phyloP scores from a whole-genome alignment of 2,329 filamentous ascomycete species.

The Fusarium camptoceras region DNA sequence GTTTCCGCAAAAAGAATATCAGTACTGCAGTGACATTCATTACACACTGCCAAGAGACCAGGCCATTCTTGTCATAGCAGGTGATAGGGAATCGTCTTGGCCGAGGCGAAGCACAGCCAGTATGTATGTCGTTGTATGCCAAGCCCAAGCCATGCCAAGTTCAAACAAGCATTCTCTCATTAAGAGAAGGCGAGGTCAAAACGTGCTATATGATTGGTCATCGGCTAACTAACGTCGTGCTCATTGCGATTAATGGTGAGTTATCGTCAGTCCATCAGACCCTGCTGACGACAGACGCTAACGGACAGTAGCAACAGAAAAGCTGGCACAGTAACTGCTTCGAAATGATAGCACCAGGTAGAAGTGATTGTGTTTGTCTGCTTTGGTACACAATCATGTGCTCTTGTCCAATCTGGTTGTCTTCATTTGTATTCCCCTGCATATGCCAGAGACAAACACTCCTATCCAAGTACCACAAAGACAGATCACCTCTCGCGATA shows the following conservation, averaged over 20 bases:
- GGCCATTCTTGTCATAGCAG: conserved; percentile 29
- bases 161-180: conserved; percentile 35
- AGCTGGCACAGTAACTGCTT: conserved; percentile 21
- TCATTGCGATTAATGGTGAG: conserved; percentile 12
- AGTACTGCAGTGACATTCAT: conserved; percentile 21
- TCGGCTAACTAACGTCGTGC: conserved; percentile 11
- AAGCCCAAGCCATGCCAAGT: conserved; percentile 41
- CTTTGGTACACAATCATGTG: neutral
- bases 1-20: conserved; percentile 15
- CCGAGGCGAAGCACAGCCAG: conserved; percentile 32
- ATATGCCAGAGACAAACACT: conserved; percentile 1
- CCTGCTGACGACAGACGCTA: conserved; percentile 36
- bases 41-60: conserved; percentile 24
- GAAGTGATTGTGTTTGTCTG: conserved; percentile 7
- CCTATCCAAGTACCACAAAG: conserved; percentile 3
- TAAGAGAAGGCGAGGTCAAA: conserved; percentile 4
- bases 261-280: conserved; percentile 12
- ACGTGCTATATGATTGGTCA: conserved; percentile 25
- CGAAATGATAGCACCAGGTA: conserved; percentile 7
- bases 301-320: conserved; percentile 17
- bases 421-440: neutral
- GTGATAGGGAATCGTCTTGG: conserved; percentile 33
- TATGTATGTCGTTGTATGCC: conserved; percentile 29
- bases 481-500: neutral
- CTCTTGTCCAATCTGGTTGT: neutral